phyloP scores from a whole-genome alignment of 257 asterid species.

The Solanum pennellii region DNA sequence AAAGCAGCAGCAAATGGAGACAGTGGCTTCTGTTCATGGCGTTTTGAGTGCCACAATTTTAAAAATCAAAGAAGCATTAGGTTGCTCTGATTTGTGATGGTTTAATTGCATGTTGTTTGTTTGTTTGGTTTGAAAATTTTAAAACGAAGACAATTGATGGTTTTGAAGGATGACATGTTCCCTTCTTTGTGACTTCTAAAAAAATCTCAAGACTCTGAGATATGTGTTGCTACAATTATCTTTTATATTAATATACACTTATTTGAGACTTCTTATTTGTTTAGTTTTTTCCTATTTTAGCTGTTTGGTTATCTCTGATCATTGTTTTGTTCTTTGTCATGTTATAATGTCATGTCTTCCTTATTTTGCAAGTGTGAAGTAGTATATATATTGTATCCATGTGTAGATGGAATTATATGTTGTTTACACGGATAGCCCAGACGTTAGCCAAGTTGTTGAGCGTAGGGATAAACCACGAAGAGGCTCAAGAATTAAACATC shows the following conservation, averaged over 20 bases:
- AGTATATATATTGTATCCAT: not conserved
- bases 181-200: not conserved
- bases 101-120: not conserved
- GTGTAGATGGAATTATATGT: not conserved
- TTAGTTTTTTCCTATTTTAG: not conserved
- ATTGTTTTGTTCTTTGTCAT: not conserved
- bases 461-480: not conserved
- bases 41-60: slow-evolving; percentile 36
- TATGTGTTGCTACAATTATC: not conserved
- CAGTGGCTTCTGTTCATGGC: slow-evolving; percentile 26
- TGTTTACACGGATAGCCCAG: not conserved
- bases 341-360: not conserved
- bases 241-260: not conserved
- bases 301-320: not conserved
- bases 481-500: not conserved
- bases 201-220: not conserved
- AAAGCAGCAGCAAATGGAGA: slow-evolving; percentile 32
- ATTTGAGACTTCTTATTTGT: not conserved
- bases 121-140: not conserved
- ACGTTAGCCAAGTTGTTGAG: not conserved
- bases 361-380: not conserved
- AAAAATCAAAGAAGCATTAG: slow-evolving; percentile 30
- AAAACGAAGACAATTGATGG: not conserved
- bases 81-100: slow-evolving; percentile 8
- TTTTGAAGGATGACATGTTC: not conserved